Percentiles rank a stretch among this genome's conserved stretches.
Evolutionary conservation across 495 filamentous ascomycete genomes (phyloP).

Genomic region (Aspergillus sparsus): DNA sequence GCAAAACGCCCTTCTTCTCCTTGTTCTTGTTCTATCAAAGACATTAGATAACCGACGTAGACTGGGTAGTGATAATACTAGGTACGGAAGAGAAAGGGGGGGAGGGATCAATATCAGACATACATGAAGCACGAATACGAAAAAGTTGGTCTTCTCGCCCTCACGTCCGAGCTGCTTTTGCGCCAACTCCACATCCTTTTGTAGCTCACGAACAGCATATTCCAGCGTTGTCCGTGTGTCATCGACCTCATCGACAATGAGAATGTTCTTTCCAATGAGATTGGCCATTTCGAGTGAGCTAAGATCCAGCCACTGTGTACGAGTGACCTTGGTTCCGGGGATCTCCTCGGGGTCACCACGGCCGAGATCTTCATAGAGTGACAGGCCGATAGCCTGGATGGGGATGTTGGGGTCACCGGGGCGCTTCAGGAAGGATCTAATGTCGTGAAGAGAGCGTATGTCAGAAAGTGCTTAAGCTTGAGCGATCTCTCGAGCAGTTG

Average conservation of each 20-base stretch:
- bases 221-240: conserved; percentile 96
- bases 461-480: too few relatives aligned
- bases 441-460: too few relatives aligned
- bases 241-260: conserved; percentile 99
- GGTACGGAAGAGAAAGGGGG: neutral
- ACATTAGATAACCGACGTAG: neutral
- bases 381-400: conserved; percentile 98
- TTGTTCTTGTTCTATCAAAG: conserved; percentile 86
- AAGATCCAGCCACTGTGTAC: conserved; percentile 98
- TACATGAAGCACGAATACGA: conserved; percentile 93
- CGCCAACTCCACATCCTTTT: conserved; percentile 91
- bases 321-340: conserved; percentile 89
- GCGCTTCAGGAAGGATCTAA: conserved; percentile 88
- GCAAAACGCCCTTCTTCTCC: conserved; percentile 84
- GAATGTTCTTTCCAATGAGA: conserved; percentile 92
- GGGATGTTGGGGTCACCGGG: conserved; percentile 90
- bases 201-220: conserved; percentile 92
- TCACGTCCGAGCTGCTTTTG: conserved; percentile 66
- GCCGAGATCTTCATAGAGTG: conserved; percentile 86
- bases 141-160: conserved; percentile 79
- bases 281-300: conserved; percentile 85
- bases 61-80: conserved; percentile 3
- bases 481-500: too few relatives aligned
- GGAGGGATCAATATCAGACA: conserved; percentile 35
- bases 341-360: conserved; percentile 63